Base-by-base conservation (phyloP, 179 eudicot genomes). In the Vitellaria paradoxa region DNA sequence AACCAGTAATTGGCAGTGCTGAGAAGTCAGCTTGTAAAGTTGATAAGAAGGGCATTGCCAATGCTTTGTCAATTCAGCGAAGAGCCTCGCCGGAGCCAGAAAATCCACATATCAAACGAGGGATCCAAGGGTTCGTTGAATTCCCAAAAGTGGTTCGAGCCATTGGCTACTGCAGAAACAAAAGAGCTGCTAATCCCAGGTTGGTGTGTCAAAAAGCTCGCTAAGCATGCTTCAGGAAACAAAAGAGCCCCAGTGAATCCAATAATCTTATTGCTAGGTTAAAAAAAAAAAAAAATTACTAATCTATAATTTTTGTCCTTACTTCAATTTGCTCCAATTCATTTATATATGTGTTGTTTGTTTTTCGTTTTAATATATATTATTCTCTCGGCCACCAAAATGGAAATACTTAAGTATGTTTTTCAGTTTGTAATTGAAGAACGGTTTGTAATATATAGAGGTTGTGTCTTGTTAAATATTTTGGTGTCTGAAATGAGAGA, bases 121-220 rank as follows among this genome's bases (percentile, higher is more conserved):
- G 97, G 85, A 89, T 92, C 40, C 88, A 86, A 72, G 93, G 97
- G 72, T 91, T 88, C 45, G 96, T 92, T 7, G 95, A 92, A 37
- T 92, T 91, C 46, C 97, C 89, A 5, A 89, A 83, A 72, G 89
- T 88, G 20, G 85, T 91, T 20, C 76, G 86, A 80, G 91, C 92
- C 5, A 84, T 88, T 37, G 92, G 91, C 20, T 84, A 87, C 18
- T 30, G 37, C 37, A 30, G 37, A 30, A 30, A 2, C 37, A 30
- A 30, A 30, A 30, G 37, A 30, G 37, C 37, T 30, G 37, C 37
- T 30, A 30, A 30, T 50, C 77, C 83, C 37, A 91, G 87, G 73
- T 26, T 91, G 65, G 95, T 89, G 86, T 67, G 37, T 30, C 95
- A 91, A 75, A 91, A 89, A 68, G 88, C 93, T n/a, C 95, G 81